Base-by-base conservation (phyloP, 495 filamentous ascomycete species). In the Hyaloscypha bicolor region DNA sequence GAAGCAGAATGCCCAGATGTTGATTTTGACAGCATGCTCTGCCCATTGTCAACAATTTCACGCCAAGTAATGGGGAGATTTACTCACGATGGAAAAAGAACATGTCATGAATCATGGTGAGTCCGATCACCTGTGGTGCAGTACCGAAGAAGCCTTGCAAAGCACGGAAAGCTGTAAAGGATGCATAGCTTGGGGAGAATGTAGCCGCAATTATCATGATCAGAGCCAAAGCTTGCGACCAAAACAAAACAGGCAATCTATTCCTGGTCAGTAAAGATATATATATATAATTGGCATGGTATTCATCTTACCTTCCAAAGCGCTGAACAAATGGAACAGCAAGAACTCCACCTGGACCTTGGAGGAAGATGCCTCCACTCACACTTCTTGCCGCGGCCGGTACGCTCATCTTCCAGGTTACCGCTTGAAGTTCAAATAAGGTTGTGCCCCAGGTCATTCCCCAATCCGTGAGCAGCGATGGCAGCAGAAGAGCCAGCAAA, bases 371-470 rank as follows among this genome's bases (percentile, higher is more conserved):
- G 35, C 62, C 62, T 21, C 62, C 62, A 37, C 62, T 48, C 31
- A 64, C 51, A 42, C 51, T 56, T 32, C 56, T 55, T 21, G 62
- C 55, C 8, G 56, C 31, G 14, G 30, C 62, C 31, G 56, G 51
- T 56, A 64, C 56, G 5, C 30, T 37, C 62, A 64, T 64, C 12
- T 53, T 53, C 62, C 62, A 64, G 30, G 33, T 48, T n/a, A 56
- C 52, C 37, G 62, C 62, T 55, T 64, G 53, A 22, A 53, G 51
- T 42, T 64, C 62, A 45, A 64, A 64, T 6, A 64, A 48, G 12
- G 62, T 64, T 35, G 62, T 56, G n/a, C 62, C 62, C 62, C 62
- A 64, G 25, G 62, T 64, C 62, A 64, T 64, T 39, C 62, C 62
- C 62, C 62, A 64, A 29, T 64, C 62, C 30, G 51, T 64, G 12